Conservation (phyloP, 2,329 filamentous ascomycete species). For the Aureobasidium pullulans region DNA sequence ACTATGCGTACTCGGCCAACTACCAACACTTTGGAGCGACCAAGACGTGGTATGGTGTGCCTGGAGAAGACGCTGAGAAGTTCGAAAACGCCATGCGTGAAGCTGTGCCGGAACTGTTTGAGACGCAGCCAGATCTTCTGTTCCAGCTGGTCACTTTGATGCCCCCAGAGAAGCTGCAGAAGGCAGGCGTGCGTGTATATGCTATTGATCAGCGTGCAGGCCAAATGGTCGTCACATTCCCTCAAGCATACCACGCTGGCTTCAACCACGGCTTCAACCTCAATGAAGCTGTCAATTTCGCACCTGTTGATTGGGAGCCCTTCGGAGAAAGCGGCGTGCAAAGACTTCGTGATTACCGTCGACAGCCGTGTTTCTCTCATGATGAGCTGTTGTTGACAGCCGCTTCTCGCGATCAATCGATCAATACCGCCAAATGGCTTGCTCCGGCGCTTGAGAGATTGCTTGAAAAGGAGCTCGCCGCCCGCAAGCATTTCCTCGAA, state of each 20-base stretch:
- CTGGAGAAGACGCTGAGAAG: slow-evolving; percentile 83
- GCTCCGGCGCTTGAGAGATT: slow-evolving; percentile 78
- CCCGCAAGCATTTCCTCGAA: slow-evolving; percentile 60
- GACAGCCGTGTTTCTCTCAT: slow-evolving; percentile 94
- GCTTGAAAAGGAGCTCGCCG: slow-evolving; percentile 61
- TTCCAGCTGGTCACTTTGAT: slow-evolving; percentile 97
- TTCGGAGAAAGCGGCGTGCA: slow-evolving; percentile 82
- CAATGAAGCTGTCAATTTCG: slow-evolving; percentile 98
- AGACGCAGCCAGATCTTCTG: slow-evolving; percentile 89
- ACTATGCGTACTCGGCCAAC: slow-evolving; percentile 95
- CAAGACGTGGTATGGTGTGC: slow-evolving; percentile 99
- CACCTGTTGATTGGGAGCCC: slow-evolving; percentile 89
- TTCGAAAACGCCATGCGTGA: slow-evolving; percentile 94
- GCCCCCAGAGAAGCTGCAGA: slow-evolving; percentile 85
- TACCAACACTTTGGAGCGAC: slow-evolving; percentile 98
- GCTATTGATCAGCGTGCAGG: slow-evolving; percentile 94
- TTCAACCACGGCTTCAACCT: slow-evolving; percentile 99
- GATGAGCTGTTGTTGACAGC: slow-evolving; percentile 91
- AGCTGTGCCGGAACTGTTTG: slow-evolving; percentile 91
- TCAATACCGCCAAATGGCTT: slow-evolving; percentile 92
- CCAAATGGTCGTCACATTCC: slow-evolving; percentile 94
- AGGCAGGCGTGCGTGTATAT: slow-evolving; percentile 87
- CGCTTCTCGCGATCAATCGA: slow-evolving; percentile 67
- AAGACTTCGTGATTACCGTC: slow-evolving; percentile 75
- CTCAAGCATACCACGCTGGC: slow-evolving; percentile 92